Conservation (phyloP, 257 asterid species). For the Primulina eburnea region DNA sequence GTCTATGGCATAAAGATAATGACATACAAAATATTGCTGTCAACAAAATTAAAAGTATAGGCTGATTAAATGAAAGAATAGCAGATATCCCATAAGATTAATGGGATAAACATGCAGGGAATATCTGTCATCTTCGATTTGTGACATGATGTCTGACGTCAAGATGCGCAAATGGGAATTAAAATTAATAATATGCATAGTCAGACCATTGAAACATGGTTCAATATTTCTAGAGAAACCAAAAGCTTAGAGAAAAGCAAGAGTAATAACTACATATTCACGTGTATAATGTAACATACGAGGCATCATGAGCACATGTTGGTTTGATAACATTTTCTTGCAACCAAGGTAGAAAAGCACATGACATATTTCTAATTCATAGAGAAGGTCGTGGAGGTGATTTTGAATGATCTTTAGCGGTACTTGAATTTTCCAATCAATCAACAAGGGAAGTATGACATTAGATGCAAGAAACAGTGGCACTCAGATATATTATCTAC, state of each 20-base stretch:
- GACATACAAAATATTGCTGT: slow-evolving; percentile 16
- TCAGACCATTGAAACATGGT: background rate
- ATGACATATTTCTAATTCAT: slow-evolving; percentile 9
- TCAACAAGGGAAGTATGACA: background rate
- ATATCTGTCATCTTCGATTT: slow-evolving; percentile 10
- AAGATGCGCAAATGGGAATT: slow-evolving; percentile 6
- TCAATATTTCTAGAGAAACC: background rate
- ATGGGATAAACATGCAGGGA: background rate
- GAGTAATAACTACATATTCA: background rate
- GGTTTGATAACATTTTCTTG: background rate
- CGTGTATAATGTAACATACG: background rate
- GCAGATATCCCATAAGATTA: slow-evolving; percentile 12
- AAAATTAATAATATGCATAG: slow-evolving; percentile 7
- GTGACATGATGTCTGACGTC: background rate
- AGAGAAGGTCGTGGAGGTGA: slow-evolving; percentile 7
- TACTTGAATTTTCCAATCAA: slow-evolving; percentile 9
- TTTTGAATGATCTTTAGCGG: slow-evolving; percentile 1
- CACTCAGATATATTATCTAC: slow-evolving; percentile 1
- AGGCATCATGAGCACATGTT: background rate
- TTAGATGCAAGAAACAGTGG: slow-evolving; percentile 10
- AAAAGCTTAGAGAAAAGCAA: background rate
- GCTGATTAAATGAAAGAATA: slow-evolving; percentile 9
- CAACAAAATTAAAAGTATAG: slow-evolving; percentile 1
- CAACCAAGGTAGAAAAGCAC: slow-evolving; percentile 8
- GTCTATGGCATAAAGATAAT: slow-evolving; percentile 39